A percentile compares a stretch with the other conserved stretches of the same genome.
Evolutionary conservation across 331 rosid genomes (phyloP).

Genomic region (Acacia pycnantha): DNA sequence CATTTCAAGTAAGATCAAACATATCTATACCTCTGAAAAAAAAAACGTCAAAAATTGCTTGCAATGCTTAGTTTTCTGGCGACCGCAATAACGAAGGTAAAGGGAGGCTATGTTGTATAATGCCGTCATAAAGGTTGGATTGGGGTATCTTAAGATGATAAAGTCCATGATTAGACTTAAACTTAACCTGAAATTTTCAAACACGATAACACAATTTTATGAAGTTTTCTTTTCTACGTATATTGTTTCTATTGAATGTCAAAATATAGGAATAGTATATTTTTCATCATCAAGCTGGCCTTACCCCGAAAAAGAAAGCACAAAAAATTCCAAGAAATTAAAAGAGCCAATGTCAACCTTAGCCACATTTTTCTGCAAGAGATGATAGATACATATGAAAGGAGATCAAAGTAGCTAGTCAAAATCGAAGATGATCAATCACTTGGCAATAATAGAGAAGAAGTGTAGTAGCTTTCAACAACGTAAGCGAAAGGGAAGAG

Average conservation of each 20-base stretch:
- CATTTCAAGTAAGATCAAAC: background rate
- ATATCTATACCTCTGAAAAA: background rate
- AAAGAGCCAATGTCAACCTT: conserved; percentile 55
- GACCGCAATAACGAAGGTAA: conserved; percentile 69
- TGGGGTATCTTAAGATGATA: conserved; percentile 71
- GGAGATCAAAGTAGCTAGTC: background rate
- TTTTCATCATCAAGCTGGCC: background rate
- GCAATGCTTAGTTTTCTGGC: background rate
- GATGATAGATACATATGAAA: background rate
- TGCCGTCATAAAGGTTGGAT: conserved; percentile 76
- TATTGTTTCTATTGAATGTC: background rate
- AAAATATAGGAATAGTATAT: background rate
- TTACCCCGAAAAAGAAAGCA: conserved; percentile 81
- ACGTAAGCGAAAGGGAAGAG: conserved; percentile 80
- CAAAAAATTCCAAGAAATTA: conserved; percentile 56
- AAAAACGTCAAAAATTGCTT: background rate
- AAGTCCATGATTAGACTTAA: conserved; percentile 64
- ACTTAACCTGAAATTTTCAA: conserved; percentile 47
- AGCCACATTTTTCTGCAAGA: conserved; percentile 61
- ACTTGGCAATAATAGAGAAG: background rate
- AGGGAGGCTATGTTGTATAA: conserved; percentile 62
- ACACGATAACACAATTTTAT: background rate
- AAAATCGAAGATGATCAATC: background rate
- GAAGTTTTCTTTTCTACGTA: background rate
- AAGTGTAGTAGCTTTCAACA: conserved; percentile 63